A percentile compares a stretch with the other conserved stretches of the same genome.
phyloP scores from a whole-genome alignment of 83 land plant genomes.

The Picea abies region DNA sequence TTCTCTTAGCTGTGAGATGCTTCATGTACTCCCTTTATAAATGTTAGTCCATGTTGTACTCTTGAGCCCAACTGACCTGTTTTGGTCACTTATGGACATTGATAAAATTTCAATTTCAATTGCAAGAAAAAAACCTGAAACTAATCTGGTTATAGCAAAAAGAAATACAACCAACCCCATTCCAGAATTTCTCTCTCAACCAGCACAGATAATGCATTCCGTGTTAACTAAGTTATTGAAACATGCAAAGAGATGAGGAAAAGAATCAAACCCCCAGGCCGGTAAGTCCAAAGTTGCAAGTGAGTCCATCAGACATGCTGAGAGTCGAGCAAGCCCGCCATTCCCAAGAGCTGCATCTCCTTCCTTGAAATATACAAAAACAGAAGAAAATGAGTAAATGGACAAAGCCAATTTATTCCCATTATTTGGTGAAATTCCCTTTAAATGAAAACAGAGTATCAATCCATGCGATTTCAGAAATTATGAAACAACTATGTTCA shows the following conservation, averaged over 20 bases:
- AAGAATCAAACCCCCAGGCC: constrained; percentile 93
- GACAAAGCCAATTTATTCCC: not conserved
- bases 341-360: constrained; percentile 87
- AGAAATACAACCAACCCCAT: not conserved
- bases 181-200: not conserved
- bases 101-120: too few species aligned
- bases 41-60: too few species aligned
- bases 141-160: not conserved
- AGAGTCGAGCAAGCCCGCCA: constrained; percentile 88
- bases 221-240: not conserved
- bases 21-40: too few species aligned
- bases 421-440: too few species aligned
- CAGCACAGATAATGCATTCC: not conserved
- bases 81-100: too few species aligned
- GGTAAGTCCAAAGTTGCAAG: constrained; percentile 79
- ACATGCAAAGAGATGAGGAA: not conserved
- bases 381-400: constrained; percentile 6
- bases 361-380: constrained; percentile 44
- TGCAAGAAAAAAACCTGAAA: not conserved
- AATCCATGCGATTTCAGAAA: too few species aligned
- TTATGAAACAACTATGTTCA: too few species aligned
- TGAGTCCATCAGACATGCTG: constrained; percentile 83
- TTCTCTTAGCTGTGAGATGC: too few species aligned
- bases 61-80: too few species aligned
- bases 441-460: too few species aligned